Evolutionary conservation across 306 rosid species (phyloP).

Genomic region (Vicia sativa): DNA sequence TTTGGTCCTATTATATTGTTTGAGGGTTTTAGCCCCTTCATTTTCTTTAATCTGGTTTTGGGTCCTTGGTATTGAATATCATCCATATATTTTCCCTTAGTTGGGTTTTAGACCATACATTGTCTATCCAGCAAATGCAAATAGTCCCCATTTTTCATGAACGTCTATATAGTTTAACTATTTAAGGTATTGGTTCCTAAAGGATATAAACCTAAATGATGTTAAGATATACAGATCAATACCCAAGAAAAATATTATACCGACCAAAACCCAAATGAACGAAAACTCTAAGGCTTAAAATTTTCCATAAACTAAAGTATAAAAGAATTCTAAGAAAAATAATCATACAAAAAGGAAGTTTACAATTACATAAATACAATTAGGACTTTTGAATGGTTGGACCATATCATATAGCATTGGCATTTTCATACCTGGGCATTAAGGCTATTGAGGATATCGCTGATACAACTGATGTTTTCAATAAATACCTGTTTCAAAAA

Average conservation of each 20-base stretch:
- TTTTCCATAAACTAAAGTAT: background rate
- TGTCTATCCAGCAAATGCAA: constrained; percentile 1
- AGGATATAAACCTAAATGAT: background rate
- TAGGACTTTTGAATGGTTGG: constrained; percentile 21
- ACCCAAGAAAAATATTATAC: background rate
- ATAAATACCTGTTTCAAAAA: constrained; percentile 59
- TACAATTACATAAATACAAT: background rate
- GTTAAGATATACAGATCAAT: background rate
- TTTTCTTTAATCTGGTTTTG: background rate
- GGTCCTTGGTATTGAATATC: background rate
- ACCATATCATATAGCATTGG: constrained; percentile 2
- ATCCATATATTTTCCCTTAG: background rate
- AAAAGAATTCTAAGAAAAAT: background rate
- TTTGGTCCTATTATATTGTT: background rate
- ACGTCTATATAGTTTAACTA: background rate
- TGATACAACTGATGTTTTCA: constrained; percentile 68
- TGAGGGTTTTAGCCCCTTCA: background rate
- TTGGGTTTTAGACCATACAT: background rate
- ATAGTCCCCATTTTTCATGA: background rate
- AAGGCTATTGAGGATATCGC: constrained; percentile 59
- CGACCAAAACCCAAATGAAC: background rate
- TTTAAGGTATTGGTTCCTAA: background rate
- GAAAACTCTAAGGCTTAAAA: background rate
- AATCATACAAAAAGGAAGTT: constrained; percentile 1
- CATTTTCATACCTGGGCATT: constrained; percentile 61